These are phyloP conservation scores for Gonapodya prolifera DNA, from an alignment of 192 early-diverging fungal species.

Conservation along the genomic window DNA sequence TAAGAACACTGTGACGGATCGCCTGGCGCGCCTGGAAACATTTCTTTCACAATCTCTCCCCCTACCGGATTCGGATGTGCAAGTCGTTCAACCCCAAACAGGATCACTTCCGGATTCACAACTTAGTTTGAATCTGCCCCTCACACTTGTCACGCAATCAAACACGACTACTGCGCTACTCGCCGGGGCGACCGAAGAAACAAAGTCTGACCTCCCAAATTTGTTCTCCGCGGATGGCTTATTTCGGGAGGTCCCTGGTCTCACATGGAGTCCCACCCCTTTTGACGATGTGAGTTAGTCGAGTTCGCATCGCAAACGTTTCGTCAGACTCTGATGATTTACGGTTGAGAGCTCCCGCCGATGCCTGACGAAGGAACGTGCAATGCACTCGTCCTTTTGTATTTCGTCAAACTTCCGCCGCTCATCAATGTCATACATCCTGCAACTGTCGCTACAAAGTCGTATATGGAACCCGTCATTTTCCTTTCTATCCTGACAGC, in stretches of 20 bases:
- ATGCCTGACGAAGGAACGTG: background rate
- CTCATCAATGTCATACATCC: background rate
- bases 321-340: background rate
- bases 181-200: background rate
- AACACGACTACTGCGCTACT: background rate
- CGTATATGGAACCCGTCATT: background rate
- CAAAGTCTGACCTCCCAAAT: background rate
- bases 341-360: background rate
- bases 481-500: background rate
- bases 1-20: background rate
- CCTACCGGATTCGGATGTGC: background rate
- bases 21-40: background rate
- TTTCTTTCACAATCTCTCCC: background rate
- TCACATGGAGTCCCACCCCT: background rate
- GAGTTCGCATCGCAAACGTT: background rate
- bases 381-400: background rate
- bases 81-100: background rate
- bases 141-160: background rate
- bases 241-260: background rate
- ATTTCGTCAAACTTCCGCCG: background rate
- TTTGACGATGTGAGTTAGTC: background rate
- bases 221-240: background rate
- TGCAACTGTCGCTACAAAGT: background rate
- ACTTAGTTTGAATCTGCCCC: background rate
- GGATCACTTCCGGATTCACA: background rate